These are phyloP conservation scores for Epichloe gansuensis DNA, from an alignment of 2,329 filamentous ascomycete genomes.

Conservation along the genomic window DNA sequence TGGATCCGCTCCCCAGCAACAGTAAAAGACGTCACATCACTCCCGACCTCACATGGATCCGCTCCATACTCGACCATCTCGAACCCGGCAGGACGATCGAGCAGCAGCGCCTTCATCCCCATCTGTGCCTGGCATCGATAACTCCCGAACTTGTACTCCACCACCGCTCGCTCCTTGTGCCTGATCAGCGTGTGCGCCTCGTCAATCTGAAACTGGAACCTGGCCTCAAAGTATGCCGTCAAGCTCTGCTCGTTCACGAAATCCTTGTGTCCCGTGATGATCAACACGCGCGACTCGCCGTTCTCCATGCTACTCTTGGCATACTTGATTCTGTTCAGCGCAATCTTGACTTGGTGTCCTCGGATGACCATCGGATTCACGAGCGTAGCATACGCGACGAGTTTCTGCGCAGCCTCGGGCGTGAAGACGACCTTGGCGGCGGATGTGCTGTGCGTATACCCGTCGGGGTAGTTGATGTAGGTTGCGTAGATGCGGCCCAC, in stretches of 20 bases:
- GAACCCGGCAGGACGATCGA: constrained; percentile 20
- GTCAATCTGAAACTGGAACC: constrained; percentile 37
- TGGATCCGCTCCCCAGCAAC: constrained; percentile 21
- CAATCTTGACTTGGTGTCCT: constrained; percentile 24
- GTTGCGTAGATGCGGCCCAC: constrained; percentile 38
- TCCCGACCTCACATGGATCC: constrained; percentile 26
- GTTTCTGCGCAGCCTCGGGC: constrained; percentile 22
- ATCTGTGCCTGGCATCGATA: constrained; percentile 42
- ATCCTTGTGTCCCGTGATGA: constrained; percentile 30
- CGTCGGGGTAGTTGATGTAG: constrained; percentile 37
- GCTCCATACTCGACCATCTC: constrained; percentile 26
- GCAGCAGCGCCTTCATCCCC: constrained; percentile 27
- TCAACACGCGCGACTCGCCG: constrained; percentile 33
- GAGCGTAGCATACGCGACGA: constrained; percentile 13
- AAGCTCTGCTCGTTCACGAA: constrained; percentile 32
- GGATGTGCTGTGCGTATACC: constrained; percentile 21
- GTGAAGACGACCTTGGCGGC: constrained; percentile 37
- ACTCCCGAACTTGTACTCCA: constrained; percentile 42
- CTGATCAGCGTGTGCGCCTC: constrained; percentile 21
- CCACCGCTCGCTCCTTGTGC: constrained; percentile 16
- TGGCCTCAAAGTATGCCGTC: constrained; percentile 25
- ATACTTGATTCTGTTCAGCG: constrained; percentile 36
- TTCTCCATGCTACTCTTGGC: constrained; percentile 16
- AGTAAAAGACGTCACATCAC: constrained; percentile 17
- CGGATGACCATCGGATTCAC: constrained; percentile 23